Conservation (phyloP, 805 yeast species). For the Millerago galiae region DNA sequence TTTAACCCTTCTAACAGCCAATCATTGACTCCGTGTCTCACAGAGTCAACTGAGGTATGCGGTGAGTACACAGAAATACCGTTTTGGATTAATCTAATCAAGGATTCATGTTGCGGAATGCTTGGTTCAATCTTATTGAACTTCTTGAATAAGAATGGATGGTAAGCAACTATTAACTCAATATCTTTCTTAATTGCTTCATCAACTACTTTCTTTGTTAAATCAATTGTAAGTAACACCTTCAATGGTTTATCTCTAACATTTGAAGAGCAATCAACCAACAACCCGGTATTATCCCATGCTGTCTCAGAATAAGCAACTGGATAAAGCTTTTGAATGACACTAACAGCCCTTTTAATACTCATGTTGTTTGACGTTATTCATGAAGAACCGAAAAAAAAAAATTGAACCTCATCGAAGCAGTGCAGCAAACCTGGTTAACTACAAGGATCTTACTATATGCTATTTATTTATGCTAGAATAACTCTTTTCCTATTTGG, state of each 20-base stretch:
- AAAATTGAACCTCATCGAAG: too few species aligned
- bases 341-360: slow-evolving; percentile 39
- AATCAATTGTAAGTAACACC: slow-evolving; percentile 71
- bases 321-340: slow-evolving; percentile 76
- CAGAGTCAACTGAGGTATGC: slow-evolving; percentile 95
- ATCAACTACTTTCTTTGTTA: slow-evolving; percentile 75
- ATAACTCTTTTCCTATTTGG: background rate
- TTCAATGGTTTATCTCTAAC: slow-evolving; percentile 14
- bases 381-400: too few species aligned
- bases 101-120: slow-evolving; percentile 78
- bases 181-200: slow-evolving; percentile 64
- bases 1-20: slow-evolving; percentile 69
- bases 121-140: slow-evolving; percentile 61
- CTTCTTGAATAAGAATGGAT: slow-evolving; percentile 91
- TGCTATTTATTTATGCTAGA: background rate
- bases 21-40: slow-evolving; percentile 88
- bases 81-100: slow-evolving; percentile 62
- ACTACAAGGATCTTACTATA: too few species aligned
- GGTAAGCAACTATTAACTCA: slow-evolving; percentile 73
- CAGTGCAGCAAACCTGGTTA: too few species aligned
- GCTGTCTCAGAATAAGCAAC: slow-evolving; percentile 69
- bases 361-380: slow-evolving; percentile 15
- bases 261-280: slow-evolving; percentile 49
- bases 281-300: slow-evolving; percentile 95
- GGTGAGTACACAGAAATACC: slow-evolving; percentile 92